Base-by-base conservation (phyloP, 805 yeast species). In the Metschnikowia noctiluminum region DNA sequence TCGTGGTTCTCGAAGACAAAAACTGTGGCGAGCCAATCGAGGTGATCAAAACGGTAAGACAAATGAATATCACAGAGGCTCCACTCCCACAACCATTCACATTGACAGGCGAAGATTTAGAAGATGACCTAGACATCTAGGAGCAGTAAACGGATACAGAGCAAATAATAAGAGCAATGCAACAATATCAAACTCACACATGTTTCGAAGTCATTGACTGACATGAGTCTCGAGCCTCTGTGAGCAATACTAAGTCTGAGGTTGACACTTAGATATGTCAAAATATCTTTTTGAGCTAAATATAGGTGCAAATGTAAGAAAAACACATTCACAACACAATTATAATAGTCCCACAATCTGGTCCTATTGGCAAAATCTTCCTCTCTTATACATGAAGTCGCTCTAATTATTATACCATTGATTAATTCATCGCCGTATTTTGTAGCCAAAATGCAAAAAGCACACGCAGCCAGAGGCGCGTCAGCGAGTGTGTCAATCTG, bases 31-130 rank as follows among this genome's bases (percentile, higher is more conserved):
- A 82, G 59, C 80, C 84, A 27, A 70, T 78, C 31, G 87, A 82
- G 51, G 68, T 79, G 52, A 86, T 91, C 63, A 87, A 84, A 68
- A 92, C 97, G 0, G 84, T 89, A 27, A 85, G 96, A 67, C 95
- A 90, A 66, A 72, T 78, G 63, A 82, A 79, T 61, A 78, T 81
- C 58, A 81, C 83, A 15, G 89, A 80, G 64, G 96, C 90, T 16
- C 95, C 87, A 40, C 58, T 81, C 37, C 88, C 88, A 31, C 83
- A 81, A 57, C 85, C 89, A 21, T 86, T 86, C 62, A 80, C 78
- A 14, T 80, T 86, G 58, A 74, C 74, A 51, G 84, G 77, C 15
- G 74, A 74, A 42, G 84, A 79, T 44, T 72, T 75, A 52, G 81
- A 81, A 48, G 70, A 69, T 45, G 63, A 50, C 48, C 28, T 38